phyloP scores from a whole-genome alignment of 257 asterid genomes.

The Solanum paucissectum region DNA sequence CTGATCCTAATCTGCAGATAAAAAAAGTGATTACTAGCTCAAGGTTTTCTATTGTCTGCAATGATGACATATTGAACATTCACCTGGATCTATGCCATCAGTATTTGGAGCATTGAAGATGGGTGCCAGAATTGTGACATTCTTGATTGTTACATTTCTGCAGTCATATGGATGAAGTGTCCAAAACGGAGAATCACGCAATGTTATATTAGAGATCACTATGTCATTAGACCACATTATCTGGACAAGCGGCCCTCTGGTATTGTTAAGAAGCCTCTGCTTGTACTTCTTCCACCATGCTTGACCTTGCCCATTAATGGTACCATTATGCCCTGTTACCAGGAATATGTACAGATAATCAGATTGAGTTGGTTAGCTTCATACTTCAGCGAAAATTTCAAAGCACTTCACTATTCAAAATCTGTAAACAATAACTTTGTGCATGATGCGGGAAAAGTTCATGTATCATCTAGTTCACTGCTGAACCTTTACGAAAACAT shows the following conservation, averaged over 20 bases:
- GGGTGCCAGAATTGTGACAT: slow-evolving; percentile 65
- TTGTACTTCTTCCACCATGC: slow-evolving; percentile 71
- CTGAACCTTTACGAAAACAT: not conserved
- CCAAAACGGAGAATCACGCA: slow-evolving; percentile 80
- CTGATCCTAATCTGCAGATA: not conserved
- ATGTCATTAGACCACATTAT: slow-evolving; percentile 72
- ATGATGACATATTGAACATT: not conserved
- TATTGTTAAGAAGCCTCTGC: slow-evolving; percentile 60
- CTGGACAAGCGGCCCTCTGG: slow-evolving; percentile 81
- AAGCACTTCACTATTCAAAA: not conserved
- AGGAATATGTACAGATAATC: slow-evolving; percentile 7
- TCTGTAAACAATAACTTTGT: not conserved
- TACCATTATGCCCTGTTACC: slow-evolving; percentile 66
- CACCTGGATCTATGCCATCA: slow-evolving; percentile 89
- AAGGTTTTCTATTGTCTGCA: not conserved
- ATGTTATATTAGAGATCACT: slow-evolving; percentile 51
- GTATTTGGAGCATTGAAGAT: slow-evolving; percentile 65
- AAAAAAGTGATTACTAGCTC: not conserved
- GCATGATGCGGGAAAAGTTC: not conserved
- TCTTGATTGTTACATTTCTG: slow-evolving; percentile 50
- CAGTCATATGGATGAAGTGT: slow-evolving; percentile 82
- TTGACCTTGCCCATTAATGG: slow-evolving; percentile 71
- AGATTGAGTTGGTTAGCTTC: not conserved
- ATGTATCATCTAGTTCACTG: not conserved
- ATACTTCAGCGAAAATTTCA: not conserved